Conservation (phyloP, 805 yeast genomes). For the Schwanniomyces sp. region DNA sequence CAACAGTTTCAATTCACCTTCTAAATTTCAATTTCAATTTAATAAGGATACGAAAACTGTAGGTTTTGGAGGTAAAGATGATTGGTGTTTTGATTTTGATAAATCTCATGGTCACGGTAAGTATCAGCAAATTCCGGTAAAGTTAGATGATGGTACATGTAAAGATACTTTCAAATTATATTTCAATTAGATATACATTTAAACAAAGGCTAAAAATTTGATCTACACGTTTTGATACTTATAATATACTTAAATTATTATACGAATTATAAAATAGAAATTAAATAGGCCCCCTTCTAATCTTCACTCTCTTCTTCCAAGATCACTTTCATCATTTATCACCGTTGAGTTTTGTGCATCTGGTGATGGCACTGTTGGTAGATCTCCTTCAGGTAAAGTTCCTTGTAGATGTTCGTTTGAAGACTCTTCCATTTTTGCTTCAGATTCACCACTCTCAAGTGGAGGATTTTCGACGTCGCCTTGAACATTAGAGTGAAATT, state of each 20-base stretch:
- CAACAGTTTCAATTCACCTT: conserved; percentile 13
- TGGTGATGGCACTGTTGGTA: neutral
- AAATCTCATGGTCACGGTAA: conserved; percentile 23
- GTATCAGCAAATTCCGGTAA: conserved; percentile 20
- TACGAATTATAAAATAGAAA: neutral
- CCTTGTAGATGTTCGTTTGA: neutral
- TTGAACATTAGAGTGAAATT: neutral
- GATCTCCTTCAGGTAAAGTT: neutral
- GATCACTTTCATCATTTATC: neutral
- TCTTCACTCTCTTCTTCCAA: neutral
- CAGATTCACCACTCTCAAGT: neutral
- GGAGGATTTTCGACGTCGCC: neutral
- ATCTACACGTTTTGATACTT: neutral
- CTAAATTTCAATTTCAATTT: conserved; percentile 52
- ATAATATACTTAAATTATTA: neutral
- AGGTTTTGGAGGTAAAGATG: conserved; percentile 59
- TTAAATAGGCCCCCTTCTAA: neutral
- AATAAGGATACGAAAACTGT: conserved; percentile 45
- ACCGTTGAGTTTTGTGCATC: no score
- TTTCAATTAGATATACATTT: neutral
- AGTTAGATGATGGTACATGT: conserved; percentile 17
- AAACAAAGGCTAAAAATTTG: no score
- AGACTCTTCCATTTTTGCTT: neutral
- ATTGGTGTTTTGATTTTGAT: conserved; percentile 58
- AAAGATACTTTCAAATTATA: conserved; percentile 5